Base-by-base conservation (phyloP, 31 red algal species). In the Endocladia muricata region DNA sequence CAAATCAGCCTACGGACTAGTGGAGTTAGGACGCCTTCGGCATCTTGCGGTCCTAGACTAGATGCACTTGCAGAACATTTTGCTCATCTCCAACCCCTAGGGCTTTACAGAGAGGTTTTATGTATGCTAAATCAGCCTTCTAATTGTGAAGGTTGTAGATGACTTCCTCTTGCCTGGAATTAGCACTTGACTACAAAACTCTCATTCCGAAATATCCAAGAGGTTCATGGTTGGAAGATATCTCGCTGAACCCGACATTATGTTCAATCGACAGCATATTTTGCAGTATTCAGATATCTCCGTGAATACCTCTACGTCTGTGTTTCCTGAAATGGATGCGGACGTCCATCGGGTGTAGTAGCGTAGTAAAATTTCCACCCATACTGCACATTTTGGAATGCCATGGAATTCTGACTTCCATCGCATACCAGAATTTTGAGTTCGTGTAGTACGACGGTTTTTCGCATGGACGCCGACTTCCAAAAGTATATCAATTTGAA, bases 1-100 rank as follows among this genome's bases (percentile, higher is more conserved):
- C 11, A 69, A 69, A 69, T 37, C 64, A 21, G 64, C 64, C 8
- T 69, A 69, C 36, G 64, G 64, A 35, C 26, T 69, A 11, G 64
- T 69, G 4, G 34, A 69, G 41, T 69, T 37, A 8, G 64, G 64
- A 41, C 26, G 64, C 26, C 36, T 69, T 35, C 41, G 64, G 64
- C 29, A 69, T 9, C 64, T 69, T 35, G 64, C 64, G 41, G 25
- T 41, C 9, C 33, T 40, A 28, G 41, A 41, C 36, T 69, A 37
- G 64, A 6, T 69, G 25, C 9, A 8, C 7, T 28, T 40, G 4
- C 5, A 34, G 25, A 25, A 37, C 9, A 21, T 40, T 25, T 40
- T 7, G 6, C 5, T 40, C 11, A 7, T 69, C 9, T 37, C 34
- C 36, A 37, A 11, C 4, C 64, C 64, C 36, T 37, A 69, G 34